Evolutionary conservation across 306 rosid species (phyloP), one percentile per base, ranked within the genome.

Genomic region (Sphenostylis stenocarpa): DNA sequence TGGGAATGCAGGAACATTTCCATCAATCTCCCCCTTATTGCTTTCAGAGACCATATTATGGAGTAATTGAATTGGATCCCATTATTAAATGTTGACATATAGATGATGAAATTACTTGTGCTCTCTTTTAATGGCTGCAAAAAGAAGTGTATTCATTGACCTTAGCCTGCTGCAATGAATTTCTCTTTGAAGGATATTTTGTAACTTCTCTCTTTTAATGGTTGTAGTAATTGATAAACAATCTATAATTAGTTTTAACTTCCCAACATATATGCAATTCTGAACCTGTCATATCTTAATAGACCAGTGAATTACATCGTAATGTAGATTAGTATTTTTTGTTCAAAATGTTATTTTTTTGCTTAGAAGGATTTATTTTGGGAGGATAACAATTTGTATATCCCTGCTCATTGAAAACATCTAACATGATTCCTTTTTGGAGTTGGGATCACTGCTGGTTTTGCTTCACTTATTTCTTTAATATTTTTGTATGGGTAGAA

Each of bases 1-100:
- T n/a, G n/a, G n/a, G n/a, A n/a, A n/a, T n/a, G n/a, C n/a, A n/a
- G n/a, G n/a, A n/a, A n/a, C n/a, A n/a, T n/a, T n/a, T n/a, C n/a
- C n/a, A n/a, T n/a, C n/a, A n/a, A n/a, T n/a, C n/a, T n/a, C n/a
- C n/a, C n/a, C n/a, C n/a, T n/a, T n/a, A n/a, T n/a, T n/a, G n/a
- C n/a, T n/a, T n/a, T n/a, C n/a, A n/a, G n/a, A n/a, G n/a, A 29
- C 70, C 38, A n/a, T 49, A 15, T 55, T 75, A n/a, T 76, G 45
- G 15, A 45, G 78, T 19, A 63, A 64, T 43, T 44, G 49, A 48
- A 52, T 33, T 53, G 65, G 57, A 52, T 33, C 61, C 39, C 4
- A 19, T 70, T 61, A 19, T 69, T 75, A 56, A 56, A 68, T 48
- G 47, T 75, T 31, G 34, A 19, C 57, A 80, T 43, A 78, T 43